Base-by-base conservation (phyloP, 1,284 basidiomycete species). In the Microbotryomycetes sp. region DNA sequence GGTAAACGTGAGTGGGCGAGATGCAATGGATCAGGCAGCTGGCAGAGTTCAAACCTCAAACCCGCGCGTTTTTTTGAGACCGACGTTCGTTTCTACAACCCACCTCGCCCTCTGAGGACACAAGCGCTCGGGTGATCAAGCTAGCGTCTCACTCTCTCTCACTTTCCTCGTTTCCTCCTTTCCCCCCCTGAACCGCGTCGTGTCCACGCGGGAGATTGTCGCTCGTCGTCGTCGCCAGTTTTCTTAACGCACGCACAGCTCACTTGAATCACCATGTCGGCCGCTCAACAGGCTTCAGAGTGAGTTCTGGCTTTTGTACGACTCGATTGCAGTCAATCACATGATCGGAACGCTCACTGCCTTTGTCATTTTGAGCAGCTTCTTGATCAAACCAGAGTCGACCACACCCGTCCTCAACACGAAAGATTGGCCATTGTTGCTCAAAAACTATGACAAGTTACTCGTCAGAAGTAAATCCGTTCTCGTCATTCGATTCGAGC, bases 401-500 rank as follows among this genome's bases (percentile, higher is more conserved):
- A 63, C 68, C 16, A 74, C 76, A 19, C 76, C 76, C 14, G 72
- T 70, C 55, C 73, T 79, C 58, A 90, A 97, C 77, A 97, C 94
- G 30, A 92, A 92, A 2, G 83, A 97, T 78, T 99, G 96, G 96
- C 96, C 96, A 32, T 81, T 99, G 30, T 84, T 99, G 14, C 83
- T 99, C 68, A 98, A 97, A 83, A 97, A 98, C 80, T 99, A 98
- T 77, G 93, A 96, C 82, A 94, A 94, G 77, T 79, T 71, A 25
- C 63, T 70, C 45, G 67, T 71, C 22, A 60, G 70, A 36, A 69
- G 70, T 72, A 15, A 25, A 67, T 58, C 3, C 4, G 16, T 23
- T 22, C 15, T 36, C 31, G 52, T 12, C 12, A 42, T 9, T 9
- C 19, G 36, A 19, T 42, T 42, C 36, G 19, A 3, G 12, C 9